A percentile compares a stretch with the other conserved stretches of the same genome.
phyloP scores from a whole-genome alignment of 2,329 filamentous ascomycete species.

The Tympanopsis confertula region DNA sequence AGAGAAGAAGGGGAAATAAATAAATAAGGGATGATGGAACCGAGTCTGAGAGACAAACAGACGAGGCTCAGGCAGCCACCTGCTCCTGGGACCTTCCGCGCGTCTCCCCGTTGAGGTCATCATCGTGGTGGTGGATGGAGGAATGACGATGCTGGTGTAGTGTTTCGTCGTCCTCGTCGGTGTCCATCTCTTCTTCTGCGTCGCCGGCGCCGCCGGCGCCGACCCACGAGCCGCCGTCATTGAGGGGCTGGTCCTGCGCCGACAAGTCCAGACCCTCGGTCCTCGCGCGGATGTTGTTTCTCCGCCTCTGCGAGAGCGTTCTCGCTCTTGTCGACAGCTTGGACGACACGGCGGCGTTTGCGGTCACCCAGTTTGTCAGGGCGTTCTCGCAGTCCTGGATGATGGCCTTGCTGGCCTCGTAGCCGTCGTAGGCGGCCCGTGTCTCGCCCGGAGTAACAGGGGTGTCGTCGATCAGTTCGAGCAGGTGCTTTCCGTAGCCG shows the following conservation, averaged over 20 bases:
- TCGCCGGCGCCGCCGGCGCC: conserved; percentile 53
- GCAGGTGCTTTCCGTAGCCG: conserved; percentile 93
- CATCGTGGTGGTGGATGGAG: conserved; percentile 35
- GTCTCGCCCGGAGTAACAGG: conserved; percentile 96
- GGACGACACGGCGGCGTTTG: conserved; percentile 77
- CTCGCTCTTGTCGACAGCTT: conserved; percentile 81
- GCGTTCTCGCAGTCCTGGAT: conserved; percentile 98
- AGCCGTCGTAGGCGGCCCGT: conserved; percentile 88
- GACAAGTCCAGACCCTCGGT: conserved; percentile 71
- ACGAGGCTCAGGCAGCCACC: conserved; percentile 32
- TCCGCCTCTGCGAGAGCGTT: conserved; percentile 74
- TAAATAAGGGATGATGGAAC: too few species aligned
- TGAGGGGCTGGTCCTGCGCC: conserved; percentile 66
- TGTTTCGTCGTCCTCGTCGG: conserved; percentile 34
- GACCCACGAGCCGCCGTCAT: conserved; percentile 76
- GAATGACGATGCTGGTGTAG: conserved; percentile 23
- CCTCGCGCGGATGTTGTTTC: conserved; percentile 56
- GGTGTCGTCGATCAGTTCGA: conserved; percentile 91
- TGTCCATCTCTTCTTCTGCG: conserved; percentile 56
- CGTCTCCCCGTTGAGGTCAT: conserved; percentile 40
- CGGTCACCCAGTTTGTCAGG: conserved; percentile 89
- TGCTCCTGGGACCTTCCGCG: conserved; percentile 42
- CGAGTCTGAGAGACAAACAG: too few species aligned
- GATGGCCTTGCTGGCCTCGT: conserved; percentile 95
- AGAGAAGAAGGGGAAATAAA: too few species aligned